These are phyloP conservation scores for Colletotrichum sp. DNA, from an alignment of 2,329 filamentous ascomycete species.

Conservation along the genomic window DNA sequence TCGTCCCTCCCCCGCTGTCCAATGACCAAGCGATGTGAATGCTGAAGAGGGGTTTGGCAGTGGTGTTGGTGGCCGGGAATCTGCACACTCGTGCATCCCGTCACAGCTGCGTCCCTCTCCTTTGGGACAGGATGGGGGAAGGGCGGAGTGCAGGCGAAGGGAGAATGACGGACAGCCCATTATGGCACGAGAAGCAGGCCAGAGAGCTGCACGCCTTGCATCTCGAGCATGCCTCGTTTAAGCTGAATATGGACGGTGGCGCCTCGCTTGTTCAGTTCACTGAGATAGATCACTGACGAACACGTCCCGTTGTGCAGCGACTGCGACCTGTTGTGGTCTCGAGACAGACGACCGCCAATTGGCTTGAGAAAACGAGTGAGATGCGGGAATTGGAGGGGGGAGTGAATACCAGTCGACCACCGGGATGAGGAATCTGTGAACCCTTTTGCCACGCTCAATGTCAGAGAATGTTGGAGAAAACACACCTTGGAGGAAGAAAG, in stretches of 20 bases:
- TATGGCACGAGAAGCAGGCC: background rate
- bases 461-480: slow-evolving; percentile 3
- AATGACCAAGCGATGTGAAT: background rate
- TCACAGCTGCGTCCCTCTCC: slow-evolving; percentile 18
- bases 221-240: background rate
- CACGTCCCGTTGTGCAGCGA: background rate
- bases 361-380: background rate
- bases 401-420: background rate
- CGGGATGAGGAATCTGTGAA: background rate
- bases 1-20: background rate
- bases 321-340: background rate
- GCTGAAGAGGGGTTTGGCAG: background rate
- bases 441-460: background rate
- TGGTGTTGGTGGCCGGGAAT: slow-evolving; percentile 10
- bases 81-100: slow-evolving; percentile 19
- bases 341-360: background rate
- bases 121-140: slow-evolving; percentile 1
- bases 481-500: slow-evolving; percentile 15
- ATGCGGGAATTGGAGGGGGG: background rate
- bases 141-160: background rate
- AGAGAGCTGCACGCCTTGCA: background rate
- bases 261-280: background rate
- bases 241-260: background rate
- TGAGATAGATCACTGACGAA: background rate
- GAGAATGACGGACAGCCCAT: background rate